Conservation (phyloP, 371 early-diverging fungal genomes). For the Mortierella sp. region DNA sequence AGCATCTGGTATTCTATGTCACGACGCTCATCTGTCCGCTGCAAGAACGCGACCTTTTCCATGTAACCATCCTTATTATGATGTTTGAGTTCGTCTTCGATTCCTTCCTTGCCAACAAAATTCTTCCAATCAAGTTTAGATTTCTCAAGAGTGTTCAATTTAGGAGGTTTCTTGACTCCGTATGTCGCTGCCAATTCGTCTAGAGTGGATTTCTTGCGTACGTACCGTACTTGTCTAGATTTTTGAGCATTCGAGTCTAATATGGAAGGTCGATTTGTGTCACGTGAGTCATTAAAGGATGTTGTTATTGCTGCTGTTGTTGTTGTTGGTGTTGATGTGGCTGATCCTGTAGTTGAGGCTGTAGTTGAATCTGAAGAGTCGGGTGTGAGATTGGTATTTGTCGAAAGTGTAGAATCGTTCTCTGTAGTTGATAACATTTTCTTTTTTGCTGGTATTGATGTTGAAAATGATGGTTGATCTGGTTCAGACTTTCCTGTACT, state of each 20-base stretch:
- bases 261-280: conserved; percentile 30
- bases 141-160: conserved; percentile 79
- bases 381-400: neutral
- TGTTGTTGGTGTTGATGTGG: conserved; percentile 2
- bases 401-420: conserved; percentile 16
- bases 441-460: neutral
- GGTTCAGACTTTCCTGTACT: neutral
- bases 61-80: conserved; percentile 77
- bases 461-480: neutral
- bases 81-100: conserved; percentile 74
- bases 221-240: conserved; percentile 40
- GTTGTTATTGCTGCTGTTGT: neutral
- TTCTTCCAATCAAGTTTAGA: conserved; percentile 79
- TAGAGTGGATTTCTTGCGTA: conserved; percentile 65
- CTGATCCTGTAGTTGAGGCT: neutral
- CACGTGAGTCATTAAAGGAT: neutral
- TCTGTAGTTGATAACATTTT: neutral
- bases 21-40: conserved; percentile 47
- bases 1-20: conserved; percentile 30
- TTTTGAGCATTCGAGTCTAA: conserved; percentile 23
- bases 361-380: neutral
- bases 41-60: conserved; percentile 55
- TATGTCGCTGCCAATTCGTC: conserved; percentile 70
- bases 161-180: conserved; percentile 73
- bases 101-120: conserved; percentile 75